These are phyloP conservation scores for Lodderomyces theae DNA, from an alignment of 1,139 yeast genomes.

Conservation along the genomic window DNA sequence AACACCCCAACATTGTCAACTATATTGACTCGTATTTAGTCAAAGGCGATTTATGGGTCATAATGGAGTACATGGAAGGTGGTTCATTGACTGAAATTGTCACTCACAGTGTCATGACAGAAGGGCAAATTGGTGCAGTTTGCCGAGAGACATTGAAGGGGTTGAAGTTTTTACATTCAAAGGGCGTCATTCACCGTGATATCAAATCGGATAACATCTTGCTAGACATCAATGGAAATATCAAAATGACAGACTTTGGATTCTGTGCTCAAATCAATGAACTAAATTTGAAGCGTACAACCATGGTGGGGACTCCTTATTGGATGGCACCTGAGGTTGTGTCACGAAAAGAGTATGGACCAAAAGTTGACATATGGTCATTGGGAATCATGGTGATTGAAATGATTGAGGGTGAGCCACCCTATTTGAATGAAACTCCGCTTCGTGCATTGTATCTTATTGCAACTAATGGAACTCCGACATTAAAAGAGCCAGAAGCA, in stretches of 20 bases:
- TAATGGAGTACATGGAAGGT: constrained; percentile 99
- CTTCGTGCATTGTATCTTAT: constrained; percentile 86
- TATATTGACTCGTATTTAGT: constrained; percentile 81
- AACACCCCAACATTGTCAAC: constrained; percentile 88
- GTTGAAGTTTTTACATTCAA: constrained; percentile 79
- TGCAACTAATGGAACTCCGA: constrained; percentile 95
- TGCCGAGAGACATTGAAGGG: constrained; percentile 89
- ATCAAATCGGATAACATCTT: constrained; percentile 92
- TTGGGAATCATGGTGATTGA: constrained; percentile 96
- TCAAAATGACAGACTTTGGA: constrained; percentile 86
- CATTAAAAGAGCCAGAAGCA: constrained; percentile 82
- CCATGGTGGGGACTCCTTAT: constrained; percentile 99
- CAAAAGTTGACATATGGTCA: constrained; percentile 97
- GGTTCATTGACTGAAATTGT: constrained; percentile 95
- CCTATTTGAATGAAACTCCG: constrained; percentile 93
- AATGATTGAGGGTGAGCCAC: constrained; percentile 99
- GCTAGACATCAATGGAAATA: constrained; percentile 78
- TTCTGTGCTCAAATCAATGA: constrained; percentile 97
- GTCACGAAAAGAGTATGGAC: constrained; percentile 89
- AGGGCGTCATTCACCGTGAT: constrained; percentile 95
- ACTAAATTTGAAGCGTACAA: constrained; percentile 78
- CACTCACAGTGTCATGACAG: constrained; percentile 92
- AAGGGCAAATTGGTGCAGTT: constrained; percentile 96
- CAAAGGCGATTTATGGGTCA: constrained; percentile 84
- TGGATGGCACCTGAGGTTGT: constrained; percentile 99